A percentile compares a stretch with the other conserved stretches of the same genome.
Evolutionary conservation across 331 rosid genomes (phyloP).

Genomic region (Cucumis variabilis): DNA sequence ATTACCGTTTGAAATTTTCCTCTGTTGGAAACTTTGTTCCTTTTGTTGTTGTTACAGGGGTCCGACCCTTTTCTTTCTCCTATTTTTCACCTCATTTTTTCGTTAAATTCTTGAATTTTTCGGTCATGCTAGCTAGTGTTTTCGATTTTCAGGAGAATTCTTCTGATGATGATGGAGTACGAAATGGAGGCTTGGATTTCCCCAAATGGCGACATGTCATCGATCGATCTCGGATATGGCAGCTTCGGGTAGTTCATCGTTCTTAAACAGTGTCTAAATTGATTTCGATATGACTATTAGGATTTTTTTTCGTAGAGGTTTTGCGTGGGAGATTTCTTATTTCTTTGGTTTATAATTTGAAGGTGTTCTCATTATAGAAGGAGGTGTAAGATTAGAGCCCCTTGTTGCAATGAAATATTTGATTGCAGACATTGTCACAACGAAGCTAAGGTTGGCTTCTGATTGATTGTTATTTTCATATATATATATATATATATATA

Average conservation of each 20-base stretch:
- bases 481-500: not conserved
- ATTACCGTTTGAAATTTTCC: not conserved
- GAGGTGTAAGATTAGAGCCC: slow-evolving; percentile 87
- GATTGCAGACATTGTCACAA: slow-evolving; percentile 90
- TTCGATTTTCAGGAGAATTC: slow-evolving; percentile 28
- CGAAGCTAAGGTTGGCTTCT: slow-evolving; percentile 69
- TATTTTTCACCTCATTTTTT: not conserved
- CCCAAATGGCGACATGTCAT: slow-evolving; percentile 25
- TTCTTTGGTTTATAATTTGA: slow-evolving; percentile 3
- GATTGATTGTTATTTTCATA: not conserved
- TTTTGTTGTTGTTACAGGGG: not conserved
- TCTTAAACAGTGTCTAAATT: not conserved
- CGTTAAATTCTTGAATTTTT: not conserved
- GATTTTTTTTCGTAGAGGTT: not conserved
- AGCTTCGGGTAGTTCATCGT: slow-evolving; percentile 47
- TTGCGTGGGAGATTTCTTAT: not conserved
- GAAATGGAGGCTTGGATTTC: slow-evolving; percentile 40
- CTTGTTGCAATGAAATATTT: slow-evolving; percentile 91
- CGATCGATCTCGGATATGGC: slow-evolving; percentile 43
- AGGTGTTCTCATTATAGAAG: slow-evolving; percentile 92
- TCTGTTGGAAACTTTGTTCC: not conserved
- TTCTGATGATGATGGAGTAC: slow-evolving; percentile 39
- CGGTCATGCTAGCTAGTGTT: not conserved
- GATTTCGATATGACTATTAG: not conserved
- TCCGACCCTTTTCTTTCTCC: not conserved